Evolutionary conservation across 2,329 filamentous ascomycete species (phyloP), one percentile per base, ranked within the genome.

Genomic region (Trichophyton simii): DNA sequence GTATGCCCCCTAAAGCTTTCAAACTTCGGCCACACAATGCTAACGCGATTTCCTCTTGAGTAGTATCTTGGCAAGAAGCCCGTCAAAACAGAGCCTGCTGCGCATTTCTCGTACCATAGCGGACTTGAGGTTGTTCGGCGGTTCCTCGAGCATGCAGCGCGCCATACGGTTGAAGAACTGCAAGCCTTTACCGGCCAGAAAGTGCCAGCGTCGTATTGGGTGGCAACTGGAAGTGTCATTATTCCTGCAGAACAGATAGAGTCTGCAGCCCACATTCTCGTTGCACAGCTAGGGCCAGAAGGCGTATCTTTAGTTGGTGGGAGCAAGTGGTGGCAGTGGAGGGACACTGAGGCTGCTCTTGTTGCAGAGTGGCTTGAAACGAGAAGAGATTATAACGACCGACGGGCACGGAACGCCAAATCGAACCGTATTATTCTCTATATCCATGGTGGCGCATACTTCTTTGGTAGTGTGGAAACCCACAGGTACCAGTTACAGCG

Each of bases 401-500:
- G 89, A 62, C 86, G 85, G 71, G 83, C 82, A 69, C 76, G 76
- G 0, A 76, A 76, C 15, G 82, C 83, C 57, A 79, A 81, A 22
- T 82, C 83, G 18, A 85, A 85, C 66, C 84, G 91, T 59, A 85
- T 95, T 62, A 96, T 97, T 83, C 78, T 99, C 25, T 97, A 97
- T 74, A 80, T 97, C 22, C 94, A 97, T 70, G 94, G 94, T 13
- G 92, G 92, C 5, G 92, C 88, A 20, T 97, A 96, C 75, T 99
- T 87, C 75, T 97, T 99, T 72, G 92, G 94, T 13, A 95, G 90
- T 67, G 87, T 96, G 42, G 91, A 96, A 70, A 91, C 95, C 73
- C 94, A 97, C 77, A 86, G 94, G n/a, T 97, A 97, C 75, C 92
- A 97, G 79, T 85, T 99, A 80, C 94, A 99, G 74, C 83, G 92